Percentiles rank a stretch among this genome's conserved stretches.
These are phyloP conservation scores for Backusella luteola DNA, from an alignment of 192 early-diverging fungal genomes.

Conservation along the genomic window DNA sequence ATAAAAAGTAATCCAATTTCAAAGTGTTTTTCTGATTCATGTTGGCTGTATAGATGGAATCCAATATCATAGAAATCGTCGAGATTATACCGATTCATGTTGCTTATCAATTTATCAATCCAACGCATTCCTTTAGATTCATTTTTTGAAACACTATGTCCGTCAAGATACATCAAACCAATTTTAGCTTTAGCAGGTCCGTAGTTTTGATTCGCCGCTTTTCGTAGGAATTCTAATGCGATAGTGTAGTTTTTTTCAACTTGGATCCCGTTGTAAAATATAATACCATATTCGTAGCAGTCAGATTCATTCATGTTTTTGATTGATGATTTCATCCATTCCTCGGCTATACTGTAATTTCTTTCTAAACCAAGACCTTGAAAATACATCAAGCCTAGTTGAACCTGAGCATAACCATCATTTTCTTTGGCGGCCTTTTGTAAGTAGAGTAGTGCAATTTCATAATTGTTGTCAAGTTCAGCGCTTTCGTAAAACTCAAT, in stretches of 20 bases:
- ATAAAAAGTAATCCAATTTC: too few relatives aligned
- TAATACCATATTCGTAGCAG: neutral
- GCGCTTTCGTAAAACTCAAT: too few relatives aligned
- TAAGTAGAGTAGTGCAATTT: too few relatives aligned
- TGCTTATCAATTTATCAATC: neutral
- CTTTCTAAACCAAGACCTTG: neutral
- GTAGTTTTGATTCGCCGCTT: neutral
- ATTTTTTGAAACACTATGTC: neutral
- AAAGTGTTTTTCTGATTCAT: too few relatives aligned
- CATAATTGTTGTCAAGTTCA: too few relatives aligned
- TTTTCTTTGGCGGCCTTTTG: too few relatives aligned
- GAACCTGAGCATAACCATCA: too few relatives aligned
- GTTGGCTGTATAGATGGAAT: too few relatives aligned
- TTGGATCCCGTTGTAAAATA: neutral
- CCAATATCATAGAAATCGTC: too few relatives aligned
- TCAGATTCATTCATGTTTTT: neutral
- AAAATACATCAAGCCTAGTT: too few relatives aligned
- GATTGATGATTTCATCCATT: neutral
- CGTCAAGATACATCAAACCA: neutral
- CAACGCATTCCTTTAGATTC: neutral
- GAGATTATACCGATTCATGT: neutral
- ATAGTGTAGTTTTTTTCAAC: neutral
- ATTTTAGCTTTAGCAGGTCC: neutral
- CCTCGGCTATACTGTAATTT: neutral
- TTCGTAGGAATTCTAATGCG: neutral